Evolutionary conservation across 2,329 filamentous ascomycete genomes (phyloP).

Genomic region (Furcasterigmium furcatum): DNA sequence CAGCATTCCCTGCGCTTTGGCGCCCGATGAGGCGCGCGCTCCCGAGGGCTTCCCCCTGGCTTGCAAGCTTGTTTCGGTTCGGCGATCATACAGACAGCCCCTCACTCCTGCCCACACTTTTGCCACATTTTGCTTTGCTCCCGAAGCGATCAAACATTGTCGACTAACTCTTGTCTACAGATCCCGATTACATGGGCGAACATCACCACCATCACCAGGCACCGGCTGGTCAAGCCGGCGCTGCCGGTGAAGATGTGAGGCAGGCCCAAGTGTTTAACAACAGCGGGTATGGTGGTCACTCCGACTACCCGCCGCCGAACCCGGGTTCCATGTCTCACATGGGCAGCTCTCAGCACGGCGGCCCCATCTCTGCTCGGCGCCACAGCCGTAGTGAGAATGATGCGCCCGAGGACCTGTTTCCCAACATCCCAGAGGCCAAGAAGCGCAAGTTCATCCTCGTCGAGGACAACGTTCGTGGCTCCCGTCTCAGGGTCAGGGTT

Average conservation of each 20-base stretch:
- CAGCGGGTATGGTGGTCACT: constrained; percentile 58
- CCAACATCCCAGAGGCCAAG: constrained; percentile 83
- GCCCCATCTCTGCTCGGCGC: constrained; percentile 28
- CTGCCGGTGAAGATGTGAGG: constrained; percentile 62
- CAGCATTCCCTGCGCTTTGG: constrained; percentile 5
- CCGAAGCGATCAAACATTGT: neutral
- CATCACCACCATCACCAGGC: constrained; percentile 66
- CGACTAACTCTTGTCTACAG: constrained; percentile 30
- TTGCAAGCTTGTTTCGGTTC: neutral
- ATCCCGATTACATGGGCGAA: constrained; percentile 50
- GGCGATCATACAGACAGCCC: neutral
- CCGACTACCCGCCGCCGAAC: constrained; percentile 52
- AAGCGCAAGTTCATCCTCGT: constrained; percentile 96
- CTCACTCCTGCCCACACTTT: neutral
- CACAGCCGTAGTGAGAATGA: constrained; percentile 46
- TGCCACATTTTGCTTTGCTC: neutral
- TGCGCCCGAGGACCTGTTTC: constrained; percentile 72
- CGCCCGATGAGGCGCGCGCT: constrained; percentile 11
- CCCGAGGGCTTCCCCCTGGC: neutral
- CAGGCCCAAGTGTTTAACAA: constrained; percentile 70
- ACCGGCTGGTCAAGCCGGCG: constrained; percentile 47
- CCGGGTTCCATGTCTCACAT: constrained; percentile 64
- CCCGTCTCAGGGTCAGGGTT: constrained; percentile 82
- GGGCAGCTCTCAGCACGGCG: constrained; percentile 23
- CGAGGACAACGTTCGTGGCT: constrained; percentile 79